phyloP scores from a whole-genome alignment of 2,329 filamentous ascomycete species.

The Verticillium isaacii region DNA sequence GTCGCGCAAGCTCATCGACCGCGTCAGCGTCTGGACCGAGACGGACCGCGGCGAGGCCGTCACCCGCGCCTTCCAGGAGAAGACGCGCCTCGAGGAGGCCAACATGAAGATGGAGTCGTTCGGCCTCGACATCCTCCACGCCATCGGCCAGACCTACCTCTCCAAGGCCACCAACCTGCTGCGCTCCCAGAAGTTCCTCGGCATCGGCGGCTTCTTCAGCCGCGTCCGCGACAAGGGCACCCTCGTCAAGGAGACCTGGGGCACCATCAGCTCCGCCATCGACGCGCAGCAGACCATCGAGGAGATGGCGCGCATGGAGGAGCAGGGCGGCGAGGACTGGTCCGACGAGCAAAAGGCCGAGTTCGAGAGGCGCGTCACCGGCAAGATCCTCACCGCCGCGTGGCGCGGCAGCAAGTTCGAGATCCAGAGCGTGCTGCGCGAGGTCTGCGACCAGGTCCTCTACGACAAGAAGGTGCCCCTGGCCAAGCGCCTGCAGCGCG shows the following conservation, averaged over 20 bases:
- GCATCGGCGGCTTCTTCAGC: slow-evolving; percentile 91
- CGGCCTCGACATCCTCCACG: slow-evolving; percentile 91
- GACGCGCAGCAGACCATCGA: slow-evolving; percentile 98
- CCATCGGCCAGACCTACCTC: slow-evolving; percentile 87
- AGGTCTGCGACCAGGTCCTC: slow-evolving; percentile 87
- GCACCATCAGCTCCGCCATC: slow-evolving; percentile 91
- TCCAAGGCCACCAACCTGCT: slow-evolving; percentile 83
- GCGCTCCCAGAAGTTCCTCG: slow-evolving; percentile 94
- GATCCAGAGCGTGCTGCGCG: slow-evolving; percentile 91
- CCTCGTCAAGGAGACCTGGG: slow-evolving; percentile 97
- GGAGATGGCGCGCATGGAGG: slow-evolving; percentile 95
- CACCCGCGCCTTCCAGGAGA: slow-evolving; percentile 85
- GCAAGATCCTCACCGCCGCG: slow-evolving; percentile 94
- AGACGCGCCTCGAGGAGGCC: slow-evolving; percentile 91
- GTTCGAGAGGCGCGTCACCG: slow-evolving; percentile 92
- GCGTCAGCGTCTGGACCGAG: slow-evolving; percentile 93
- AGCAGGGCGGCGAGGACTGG: slow-evolving; percentile 94
- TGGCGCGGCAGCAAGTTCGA: slow-evolving; percentile 97
- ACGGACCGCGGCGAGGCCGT: slow-evolving; percentile 86
- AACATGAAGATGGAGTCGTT: slow-evolving; percentile 99
- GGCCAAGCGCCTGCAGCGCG: slow-evolving; percentile 83
- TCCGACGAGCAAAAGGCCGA: slow-evolving; percentile 95
- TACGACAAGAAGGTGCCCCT: slow-evolving; percentile 74
- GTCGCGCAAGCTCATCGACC: slow-evolving; percentile 78
- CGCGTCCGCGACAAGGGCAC: slow-evolving; percentile 94